These are phyloP conservation scores for Leucocoprinus leucothites DNA, from an alignment of 768 basidiomycete genomes.

Conservation along the genomic window DNA sequence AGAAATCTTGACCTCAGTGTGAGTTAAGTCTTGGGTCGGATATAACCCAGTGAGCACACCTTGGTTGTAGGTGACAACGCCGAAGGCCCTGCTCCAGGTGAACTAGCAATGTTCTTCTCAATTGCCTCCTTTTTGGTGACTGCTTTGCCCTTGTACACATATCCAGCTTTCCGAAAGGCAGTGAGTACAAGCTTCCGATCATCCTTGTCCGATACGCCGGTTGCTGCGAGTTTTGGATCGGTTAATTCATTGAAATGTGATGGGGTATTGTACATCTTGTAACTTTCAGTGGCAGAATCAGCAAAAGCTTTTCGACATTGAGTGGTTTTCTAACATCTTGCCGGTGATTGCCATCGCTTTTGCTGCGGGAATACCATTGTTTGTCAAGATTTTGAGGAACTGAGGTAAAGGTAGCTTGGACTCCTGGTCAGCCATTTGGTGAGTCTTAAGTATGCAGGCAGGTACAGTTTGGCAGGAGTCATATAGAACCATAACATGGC, in stretches of 20 bases:
- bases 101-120: conserved; percentile 14
- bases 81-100: conserved; percentile 12
- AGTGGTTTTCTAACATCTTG: conserved; percentile 51
- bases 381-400: conserved; percentile 66
- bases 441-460: conserved; percentile 4
- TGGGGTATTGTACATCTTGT: conserved; percentile 67
- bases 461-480: not conserved
- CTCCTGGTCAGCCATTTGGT: conserved; percentile 22
- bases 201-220: conserved; percentile 64
- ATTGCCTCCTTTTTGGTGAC: conserved; percentile 21
- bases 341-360: conserved; percentile 70
- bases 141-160: conserved; percentile 31
- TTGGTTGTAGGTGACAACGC: not conserved
- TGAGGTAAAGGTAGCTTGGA: conserved; percentile 57
- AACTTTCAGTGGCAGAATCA: conserved; percentile 40
- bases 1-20: conserved; percentile 30
- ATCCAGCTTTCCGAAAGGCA: conserved; percentile 66
- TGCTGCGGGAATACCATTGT: conserved; percentile 49
- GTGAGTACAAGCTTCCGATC: conserved; percentile 56
- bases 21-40: not conserved
- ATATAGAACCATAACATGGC: not conserved
- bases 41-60: not conserved
- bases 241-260: conserved; percentile 54
- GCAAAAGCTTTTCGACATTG: not conserved
- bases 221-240: conserved; percentile 51